Evolutionary conservation across 2,329 filamentous ascomycete genomes (phyloP), one percentile per base, ranked within the genome.

Genomic region (Aspergillus intermedius): DNA sequence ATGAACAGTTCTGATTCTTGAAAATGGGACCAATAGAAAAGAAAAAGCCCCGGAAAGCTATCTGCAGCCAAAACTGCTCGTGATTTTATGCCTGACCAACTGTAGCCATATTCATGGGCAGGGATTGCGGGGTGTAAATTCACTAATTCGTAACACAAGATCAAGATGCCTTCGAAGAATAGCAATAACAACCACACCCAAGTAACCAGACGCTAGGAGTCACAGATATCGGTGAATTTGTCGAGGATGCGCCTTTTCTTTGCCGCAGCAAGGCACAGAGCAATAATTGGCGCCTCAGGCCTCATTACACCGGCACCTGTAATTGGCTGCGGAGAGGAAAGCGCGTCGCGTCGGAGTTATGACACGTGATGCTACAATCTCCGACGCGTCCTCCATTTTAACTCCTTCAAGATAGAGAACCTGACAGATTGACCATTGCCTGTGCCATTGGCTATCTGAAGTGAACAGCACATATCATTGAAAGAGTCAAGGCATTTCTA

Each of bases 301-400:
- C 6, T 9, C 8, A n/a, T 19, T 7, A 15, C 2, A 5, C 52
- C 51, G 53, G 40, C 48, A 44, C 50, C 49, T 47, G 49, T 55
- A 56, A 64, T 62, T 59, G 60, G 58, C 56, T 48, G 60, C 57
- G 54, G 58, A 42, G 46, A 42, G 41, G 25, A 10, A 52, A 57
- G 59, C 62, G 63, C 56, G 54, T 63, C 62, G 61, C 60, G 58
- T 60, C 46, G 30, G 35, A 49, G 42, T 22, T 35, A 21, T 17
- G 17, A 19, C 37, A 40, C 37, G 37, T 40, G 37, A 12, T 19
- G 9, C 19, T 30, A 30, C 40, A 45, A 30, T 37, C 32, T 25
- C 42, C 22, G 28, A 46, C 49, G 49, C 47, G 49, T 49, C 44
- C 25, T 51, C n/a, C 49, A 48, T 37, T 54, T 54, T 23, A 44